Conservation (phyloP, 2,329 filamentous ascomycete species). For the Gaeumannomyces sp. region DNA sequence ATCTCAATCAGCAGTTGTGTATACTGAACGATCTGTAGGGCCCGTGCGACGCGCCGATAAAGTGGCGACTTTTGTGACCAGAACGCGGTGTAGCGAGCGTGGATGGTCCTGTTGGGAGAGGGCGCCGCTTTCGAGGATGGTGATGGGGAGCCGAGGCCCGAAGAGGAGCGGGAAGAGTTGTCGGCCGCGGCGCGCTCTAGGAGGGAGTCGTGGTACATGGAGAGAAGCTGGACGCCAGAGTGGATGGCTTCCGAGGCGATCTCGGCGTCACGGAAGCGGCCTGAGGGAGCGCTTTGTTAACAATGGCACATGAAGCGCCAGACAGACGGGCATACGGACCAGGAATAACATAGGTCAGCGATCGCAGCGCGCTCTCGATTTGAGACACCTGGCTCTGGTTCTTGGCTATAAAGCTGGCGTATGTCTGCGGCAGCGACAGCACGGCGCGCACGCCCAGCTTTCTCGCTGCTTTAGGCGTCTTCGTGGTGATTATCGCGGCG, state of each 20-base stretch:
- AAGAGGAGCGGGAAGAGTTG: slow-evolving; percentile 43
- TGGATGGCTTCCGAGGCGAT: slow-evolving; percentile 90
- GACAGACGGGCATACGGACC: slow-evolving; percentile 38
- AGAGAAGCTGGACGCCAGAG: slow-evolving; percentile 81
- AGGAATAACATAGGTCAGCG: slow-evolving; percentile 92
- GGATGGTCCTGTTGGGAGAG: slow-evolving; percentile 26
- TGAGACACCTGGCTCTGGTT: slow-evolving; percentile 91
- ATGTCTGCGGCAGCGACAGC: slow-evolving; percentile 58
- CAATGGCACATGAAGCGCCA: neutral
- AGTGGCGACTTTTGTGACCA: slow-evolving; percentile 58
- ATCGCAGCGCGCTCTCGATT: slow-evolving; percentile 88
- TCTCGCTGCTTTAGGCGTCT: neutral
- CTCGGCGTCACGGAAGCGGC: slow-evolving; percentile 85
- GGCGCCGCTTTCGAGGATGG: slow-evolving; percentile 20
- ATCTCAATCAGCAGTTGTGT: slow-evolving; percentile 97
- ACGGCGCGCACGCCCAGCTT: slow-evolving; percentile 18
- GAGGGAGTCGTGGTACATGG: slow-evolving; percentile 86
- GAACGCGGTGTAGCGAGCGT: slow-evolving; percentile 61
- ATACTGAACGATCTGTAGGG: slow-evolving; percentile 87
- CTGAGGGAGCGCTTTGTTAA: slow-evolving; percentile 28
- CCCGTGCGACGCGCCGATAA: slow-evolving; percentile 74
- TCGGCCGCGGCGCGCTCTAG: slow-evolving; percentile 62
- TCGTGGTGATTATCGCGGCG: neutral
- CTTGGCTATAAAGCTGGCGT: slow-evolving; percentile 88
- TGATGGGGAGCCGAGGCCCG: slow-evolving; percentile 40